Evolutionary conservation across 208 protist genomes (phyloP).

Genomic region (Tritrichomonas musculus): DNA sequence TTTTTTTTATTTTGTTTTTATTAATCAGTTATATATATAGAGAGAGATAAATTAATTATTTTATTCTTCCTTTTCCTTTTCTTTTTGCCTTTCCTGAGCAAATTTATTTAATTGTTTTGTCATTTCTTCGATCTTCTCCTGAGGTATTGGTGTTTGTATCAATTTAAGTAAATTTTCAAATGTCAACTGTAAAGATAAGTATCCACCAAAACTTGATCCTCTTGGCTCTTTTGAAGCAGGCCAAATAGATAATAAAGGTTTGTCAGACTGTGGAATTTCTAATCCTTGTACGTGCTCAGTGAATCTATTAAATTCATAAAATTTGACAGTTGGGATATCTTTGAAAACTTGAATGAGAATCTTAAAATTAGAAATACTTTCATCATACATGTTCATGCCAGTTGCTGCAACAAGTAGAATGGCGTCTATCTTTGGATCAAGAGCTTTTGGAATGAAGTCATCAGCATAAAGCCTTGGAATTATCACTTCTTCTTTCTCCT

Average conservation of each 20-base stretch:
- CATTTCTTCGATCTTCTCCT: too few species aligned
- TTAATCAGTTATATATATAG: too few species aligned
- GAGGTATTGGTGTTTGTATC: too few species aligned
- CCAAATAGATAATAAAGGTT: conserved; percentile 1
- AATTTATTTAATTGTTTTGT: too few species aligned
- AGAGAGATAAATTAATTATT: too few species aligned
- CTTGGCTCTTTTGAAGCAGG: neutral
- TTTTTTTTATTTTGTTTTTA: too few species aligned
- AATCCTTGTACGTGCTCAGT: neutral
- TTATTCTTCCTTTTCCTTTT: too few species aligned
- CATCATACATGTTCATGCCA: neutral
- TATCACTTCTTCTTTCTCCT: too few species aligned
- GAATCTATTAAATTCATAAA: neutral
- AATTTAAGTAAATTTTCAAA: too few species aligned
- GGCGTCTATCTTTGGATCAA: neutral
- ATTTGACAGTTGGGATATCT: neutral
- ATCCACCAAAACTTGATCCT: too few species aligned
- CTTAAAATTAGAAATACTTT: neutral
- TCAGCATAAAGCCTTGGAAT: neutral
- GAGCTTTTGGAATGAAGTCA: neutral
- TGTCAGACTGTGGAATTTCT: neutral
- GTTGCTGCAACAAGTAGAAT: neutral
- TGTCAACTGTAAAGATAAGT: too few species aligned
- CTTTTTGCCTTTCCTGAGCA: too few species aligned
- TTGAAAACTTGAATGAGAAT: neutral